These are phyloP conservation scores for Cerrena zonata DNA, from an alignment of 1,284 basidiomycete species.

Conservation along the genomic window DNA sequence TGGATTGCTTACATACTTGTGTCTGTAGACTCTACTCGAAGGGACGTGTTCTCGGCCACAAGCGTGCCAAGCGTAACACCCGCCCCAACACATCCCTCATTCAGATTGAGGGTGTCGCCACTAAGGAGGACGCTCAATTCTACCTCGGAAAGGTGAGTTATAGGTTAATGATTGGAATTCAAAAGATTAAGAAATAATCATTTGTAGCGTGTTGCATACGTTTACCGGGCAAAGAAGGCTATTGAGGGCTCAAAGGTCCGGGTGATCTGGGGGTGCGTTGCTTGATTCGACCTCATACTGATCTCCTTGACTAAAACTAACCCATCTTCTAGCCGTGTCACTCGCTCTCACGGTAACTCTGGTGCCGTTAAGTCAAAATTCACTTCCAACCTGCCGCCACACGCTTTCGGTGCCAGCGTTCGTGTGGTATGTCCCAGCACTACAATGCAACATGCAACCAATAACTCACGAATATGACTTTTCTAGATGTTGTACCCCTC, in stretches of 20 bases:
- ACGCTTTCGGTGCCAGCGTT: conserved; percentile 90
- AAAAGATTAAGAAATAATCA: conserved; percentile 2
- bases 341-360: conserved; percentile 88
- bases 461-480: not conserved
- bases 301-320: not conserved
- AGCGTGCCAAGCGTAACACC: conserved; percentile 95
- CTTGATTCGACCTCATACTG: not conserved
- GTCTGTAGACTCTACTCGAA: conserved; percentile 84
- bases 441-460: conserved; percentile 1
- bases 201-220: conserved; percentile 86
- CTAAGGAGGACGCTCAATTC: conserved; percentile 91
- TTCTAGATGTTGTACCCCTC: conserved; percentile 50
- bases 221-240: conserved; percentile 93
- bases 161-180: not conserved
- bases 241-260: conserved; percentile 89
- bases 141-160: conserved; percentile 92
- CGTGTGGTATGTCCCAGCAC: conserved; percentile 84
- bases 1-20: conserved; percentile 10
- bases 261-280: conserved; percentile 91
- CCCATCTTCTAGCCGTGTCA: conserved; percentile 61
- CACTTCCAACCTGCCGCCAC: conserved; percentile 91
- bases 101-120: conserved; percentile 94
- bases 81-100: conserved; percentile 93
- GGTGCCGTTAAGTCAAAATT: conserved; percentile 99
- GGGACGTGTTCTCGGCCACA: conserved; percentile 96